phyloP scores from a whole-genome alignment of 2,329 filamentous ascomycete genomes.

The Periglandula ipomoeae region DNA sequence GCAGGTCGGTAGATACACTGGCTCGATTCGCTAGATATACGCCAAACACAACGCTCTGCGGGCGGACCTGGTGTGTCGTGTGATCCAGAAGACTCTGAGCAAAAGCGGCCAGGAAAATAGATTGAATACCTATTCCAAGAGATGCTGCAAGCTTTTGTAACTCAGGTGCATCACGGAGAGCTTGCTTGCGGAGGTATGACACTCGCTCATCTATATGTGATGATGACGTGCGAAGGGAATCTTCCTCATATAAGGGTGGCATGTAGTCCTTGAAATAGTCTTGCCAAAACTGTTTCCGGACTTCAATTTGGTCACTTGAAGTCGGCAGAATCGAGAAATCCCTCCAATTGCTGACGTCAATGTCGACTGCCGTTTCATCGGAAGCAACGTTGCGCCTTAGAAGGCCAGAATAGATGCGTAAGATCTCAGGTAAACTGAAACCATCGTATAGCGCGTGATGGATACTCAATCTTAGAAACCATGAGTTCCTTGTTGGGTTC shows the following conservation, averaged over 20 bases:
- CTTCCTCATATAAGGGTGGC: background rate
- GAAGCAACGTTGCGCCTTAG: background rate
- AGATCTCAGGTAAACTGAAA: conserved; percentile 60
- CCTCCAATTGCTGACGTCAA: conserved; percentile 19
- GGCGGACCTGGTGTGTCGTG: conserved; percentile 5
- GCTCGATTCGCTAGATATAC: conserved; percentile 76
- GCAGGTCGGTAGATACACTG: conserved; percentile 36
- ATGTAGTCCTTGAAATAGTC: conserved; percentile 23
- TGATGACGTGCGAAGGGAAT: background rate
- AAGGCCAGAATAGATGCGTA: conserved; percentile 24
- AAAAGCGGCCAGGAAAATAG: conserved; percentile 66
- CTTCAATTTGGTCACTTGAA: conserved; percentile 5
- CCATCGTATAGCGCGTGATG: conserved; percentile 89
- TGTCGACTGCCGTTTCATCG: conserved; percentile 3
- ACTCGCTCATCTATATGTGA: conserved; percentile 11
- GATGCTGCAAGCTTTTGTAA: conserved; percentile 28
- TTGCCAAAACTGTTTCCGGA: conserved; percentile 31
- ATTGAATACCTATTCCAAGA: conserved; percentile 58
- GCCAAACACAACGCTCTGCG: conserved; percentile 51
- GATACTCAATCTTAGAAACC: conserved; percentile 46
- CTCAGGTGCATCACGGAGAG: conserved; percentile 29
- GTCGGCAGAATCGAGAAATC: conserved; percentile 11
- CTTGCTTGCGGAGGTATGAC: conserved; percentile 34
- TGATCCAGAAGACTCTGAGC: conserved; percentile 38
- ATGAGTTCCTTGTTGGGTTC: conserved; percentile 6